Conservation (phyloP, 495 filamentous ascomycete species). For the Lineolata rhizophorae region DNA sequence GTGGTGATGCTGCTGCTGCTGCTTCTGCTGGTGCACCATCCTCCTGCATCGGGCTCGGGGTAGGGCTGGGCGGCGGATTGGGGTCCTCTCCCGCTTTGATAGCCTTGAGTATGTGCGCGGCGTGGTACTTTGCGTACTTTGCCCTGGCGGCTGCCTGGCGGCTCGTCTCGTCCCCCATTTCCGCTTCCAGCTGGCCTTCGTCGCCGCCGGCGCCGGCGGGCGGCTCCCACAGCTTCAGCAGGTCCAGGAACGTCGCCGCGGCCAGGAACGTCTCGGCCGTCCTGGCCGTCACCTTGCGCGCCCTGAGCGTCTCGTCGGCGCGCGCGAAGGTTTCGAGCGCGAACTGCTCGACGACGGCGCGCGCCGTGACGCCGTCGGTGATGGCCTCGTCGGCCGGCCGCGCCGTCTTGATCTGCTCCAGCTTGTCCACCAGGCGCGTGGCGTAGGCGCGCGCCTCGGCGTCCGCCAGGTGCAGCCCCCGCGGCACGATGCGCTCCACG, state of each 20-base stretch:
- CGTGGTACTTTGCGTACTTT: conserved; percentile 93
- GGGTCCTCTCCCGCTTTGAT: conserved; percentile 82
- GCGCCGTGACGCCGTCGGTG: conserved; percentile 62
- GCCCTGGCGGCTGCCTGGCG: conserved; percentile 73
- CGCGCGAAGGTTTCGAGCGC: conserved; percentile 66
- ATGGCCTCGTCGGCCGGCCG: conserved; percentile 46
- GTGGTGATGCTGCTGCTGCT: too few species aligned
- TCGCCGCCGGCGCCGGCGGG: too few species aligned
- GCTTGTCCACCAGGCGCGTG: conserved; percentile 67
- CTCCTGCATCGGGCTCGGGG: conserved; percentile 50
- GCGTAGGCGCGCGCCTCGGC: conserved; percentile 60
- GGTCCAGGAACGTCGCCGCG: conserved; percentile 74
- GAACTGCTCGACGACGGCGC: conserved; percentile 88
- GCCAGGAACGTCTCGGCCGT: conserved; percentile 87
- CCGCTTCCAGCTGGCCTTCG: conserved; percentile 50
- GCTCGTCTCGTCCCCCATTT: too few species aligned
- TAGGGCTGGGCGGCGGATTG: too few species aligned
- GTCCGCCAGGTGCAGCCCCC: conserved; percentile 51
- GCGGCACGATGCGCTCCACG: conserved; percentile 71
- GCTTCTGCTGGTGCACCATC: too few species aligned
- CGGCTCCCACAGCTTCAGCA: conserved; percentile 58
- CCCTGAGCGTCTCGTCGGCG: conserved; percentile 59
- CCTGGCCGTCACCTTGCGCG: conserved; percentile 75
- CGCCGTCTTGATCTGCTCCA: conserved; percentile 60
- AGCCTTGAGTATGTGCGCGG: conserved; percentile 72